A percentile compares a stretch with the other conserved stretches of the same genome.
Evolutionary conservation across 129 eudicot species (phyloP).

Genomic region (Centaurea solstitialis): DNA sequence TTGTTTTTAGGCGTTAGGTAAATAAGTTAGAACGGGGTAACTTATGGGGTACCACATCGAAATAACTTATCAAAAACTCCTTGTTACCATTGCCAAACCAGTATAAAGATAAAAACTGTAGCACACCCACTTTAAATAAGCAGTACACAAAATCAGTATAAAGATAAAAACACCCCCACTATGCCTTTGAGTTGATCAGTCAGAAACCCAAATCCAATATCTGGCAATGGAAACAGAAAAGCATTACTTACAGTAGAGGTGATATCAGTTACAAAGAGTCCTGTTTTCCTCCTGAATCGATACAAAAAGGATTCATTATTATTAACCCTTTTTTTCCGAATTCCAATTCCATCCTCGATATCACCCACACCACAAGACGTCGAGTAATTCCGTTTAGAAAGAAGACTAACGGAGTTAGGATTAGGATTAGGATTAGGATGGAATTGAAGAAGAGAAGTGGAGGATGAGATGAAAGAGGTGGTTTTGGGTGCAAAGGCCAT

Average conservation of each 20-base stretch:
- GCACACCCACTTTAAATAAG: no score
- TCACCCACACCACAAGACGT: conserved; percentile 26
- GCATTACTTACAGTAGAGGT: conserved; percentile 55
- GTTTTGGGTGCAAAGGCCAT: conserved; percentile 39
- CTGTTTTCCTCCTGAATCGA: conserved; percentile 59
- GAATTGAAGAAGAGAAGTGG: neutral
- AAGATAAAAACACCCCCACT: neutral
- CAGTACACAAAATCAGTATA: no score
- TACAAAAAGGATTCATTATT: conserved; percentile 52
- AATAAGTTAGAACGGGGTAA: no score
- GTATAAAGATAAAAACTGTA: no score
- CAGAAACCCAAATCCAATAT: neutral
- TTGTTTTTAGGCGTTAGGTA: no score
- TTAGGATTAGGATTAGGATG: conserved; percentile 8
- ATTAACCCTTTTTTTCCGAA: conserved; percentile 31
- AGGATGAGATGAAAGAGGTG: conserved; percentile 8
- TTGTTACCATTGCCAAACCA: no score
- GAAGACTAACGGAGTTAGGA: conserved; percentile 36
- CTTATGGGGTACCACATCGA: no score
- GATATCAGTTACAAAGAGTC: conserved; percentile 74
- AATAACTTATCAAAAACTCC: no score
- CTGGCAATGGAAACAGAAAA: neutral
- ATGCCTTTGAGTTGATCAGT: neutral
- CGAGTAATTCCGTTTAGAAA: conserved; percentile 41
- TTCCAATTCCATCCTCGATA: conserved; percentile 46